Evolutionary conservation across 805 yeast genomes (phyloP).

Genomic region (Torulaspora maleeae): DNA sequence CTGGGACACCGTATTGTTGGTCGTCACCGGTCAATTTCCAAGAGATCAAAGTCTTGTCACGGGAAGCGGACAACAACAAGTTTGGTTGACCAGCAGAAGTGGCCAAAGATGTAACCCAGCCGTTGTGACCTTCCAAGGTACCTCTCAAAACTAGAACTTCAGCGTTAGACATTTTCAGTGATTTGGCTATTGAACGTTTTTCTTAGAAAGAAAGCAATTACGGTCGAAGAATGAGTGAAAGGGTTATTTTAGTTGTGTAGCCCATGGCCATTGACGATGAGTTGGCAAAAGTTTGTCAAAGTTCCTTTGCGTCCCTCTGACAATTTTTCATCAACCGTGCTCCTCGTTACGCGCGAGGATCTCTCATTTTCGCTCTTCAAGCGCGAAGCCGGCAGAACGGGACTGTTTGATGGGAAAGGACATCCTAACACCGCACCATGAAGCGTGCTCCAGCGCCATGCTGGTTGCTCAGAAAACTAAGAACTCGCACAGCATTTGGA

Average conservation of each 20-base stretch:
- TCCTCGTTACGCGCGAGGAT: slow-evolving; percentile 22
- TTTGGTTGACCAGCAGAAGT: slow-evolving; percentile 98
- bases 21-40: slow-evolving; percentile 98
- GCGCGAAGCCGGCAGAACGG: slow-evolving; percentile 23
- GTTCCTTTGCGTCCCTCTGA: slow-evolving; percentile 3
- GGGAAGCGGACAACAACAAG: slow-evolving; percentile 94
- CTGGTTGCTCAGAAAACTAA: not conserved
- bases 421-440: slow-evolving; percentile 1
- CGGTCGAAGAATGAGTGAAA: not conserved
- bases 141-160: slow-evolving; percentile 99
- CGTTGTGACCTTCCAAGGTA: slow-evolving; percentile 95
- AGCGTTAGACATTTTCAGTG: slow-evolving; percentile 55
- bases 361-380: slow-evolving; percentile 8
- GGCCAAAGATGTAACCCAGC: slow-evolving; percentile 98
- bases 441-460: not conserved
- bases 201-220: not conserved
- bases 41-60: slow-evolving; percentile 97
- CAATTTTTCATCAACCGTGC: slow-evolving; percentile 26
- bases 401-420: not conserved
- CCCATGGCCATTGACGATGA: not conserved
- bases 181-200: slow-evolving; percentile 9
- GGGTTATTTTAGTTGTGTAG: not conserved
- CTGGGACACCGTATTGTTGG: slow-evolving; percentile 96
- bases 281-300: slow-evolving; percentile 4
- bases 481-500: too few species aligned